Evolutionary conservation across 1,284 basidiomycete genomes (phyloP), one percentile per base, ranked within the genome.

Genomic region (Irpex sp.): DNA sequence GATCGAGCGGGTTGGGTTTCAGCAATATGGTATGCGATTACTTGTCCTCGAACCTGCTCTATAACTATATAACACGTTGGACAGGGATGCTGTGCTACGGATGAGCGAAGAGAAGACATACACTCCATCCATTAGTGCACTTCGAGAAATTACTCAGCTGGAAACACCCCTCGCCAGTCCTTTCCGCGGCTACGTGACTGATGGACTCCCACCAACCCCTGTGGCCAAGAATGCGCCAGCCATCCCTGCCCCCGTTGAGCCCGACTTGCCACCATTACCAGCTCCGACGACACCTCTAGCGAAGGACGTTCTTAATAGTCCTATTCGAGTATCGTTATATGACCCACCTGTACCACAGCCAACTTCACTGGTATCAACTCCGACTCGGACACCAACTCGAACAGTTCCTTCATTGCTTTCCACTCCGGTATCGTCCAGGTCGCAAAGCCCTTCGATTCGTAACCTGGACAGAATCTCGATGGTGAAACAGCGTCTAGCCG

Each of bases 1-100:
- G 86, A 88, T 61, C 77, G 89, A 59, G 88, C 88, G 5, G 78
- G 78, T 17, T 92, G 89, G 89, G 81, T 92, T 59, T 87, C 83
- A 68, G 81, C 83, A 3, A 84, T 91, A 59, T 92, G 89, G 89
- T 89, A 71, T 66, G 78, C 72, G n/a, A 7, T n/a, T 21, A 46
- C 9, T 17, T 31, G 57, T 31, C 26, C 49, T 55, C n/a, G 21
- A 49, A 15, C 33, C 15, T 21, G 31, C 55, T 9, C 21, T 4
- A 7, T 4, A 21, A 26, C 9, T 43, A 56, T 53, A 19, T 55
- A 11, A 43, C 8, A 7, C 15, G 19, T 49, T 26, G 7, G 19
- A 35, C 65, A 90, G 88, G 88, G 86, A 90, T 68, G 77, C 78
- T 1, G 78, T 90, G 26, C 74, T 90, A 33, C 75, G 77, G 3